Conservation (phyloP, 1,284 basidiomycete species). For the Volvariella surrecta region DNA sequence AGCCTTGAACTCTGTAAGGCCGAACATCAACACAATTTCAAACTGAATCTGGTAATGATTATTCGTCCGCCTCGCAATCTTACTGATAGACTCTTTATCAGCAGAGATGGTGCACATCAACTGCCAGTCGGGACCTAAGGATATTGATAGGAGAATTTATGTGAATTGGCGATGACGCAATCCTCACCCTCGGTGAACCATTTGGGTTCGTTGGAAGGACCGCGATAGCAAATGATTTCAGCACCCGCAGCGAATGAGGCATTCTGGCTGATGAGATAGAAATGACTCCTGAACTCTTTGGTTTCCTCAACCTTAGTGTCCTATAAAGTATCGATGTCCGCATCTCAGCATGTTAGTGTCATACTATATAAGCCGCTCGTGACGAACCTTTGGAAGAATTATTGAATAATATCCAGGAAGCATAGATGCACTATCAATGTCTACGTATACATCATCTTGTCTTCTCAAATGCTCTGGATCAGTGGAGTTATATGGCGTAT, state of each 20-base stretch:
- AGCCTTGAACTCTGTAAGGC: conserved; percentile 22
- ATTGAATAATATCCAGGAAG: neutral
- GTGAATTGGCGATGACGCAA: neutral
- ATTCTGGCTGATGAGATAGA: neutral
- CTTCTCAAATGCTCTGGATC: neutral
- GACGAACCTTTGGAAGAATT: conserved; percentile 1
- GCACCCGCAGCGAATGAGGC: neutral
- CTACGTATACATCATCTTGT: neutral
- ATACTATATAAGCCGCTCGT: neutral
- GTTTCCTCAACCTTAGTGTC: neutral
- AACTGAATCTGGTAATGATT: conserved; percentile 27
- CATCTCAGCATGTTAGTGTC: neutral
- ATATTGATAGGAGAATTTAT: neutral
- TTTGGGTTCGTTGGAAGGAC: neutral
- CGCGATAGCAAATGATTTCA: neutral
- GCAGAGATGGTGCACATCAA: conserved; percentile 29
- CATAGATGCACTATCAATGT: neutral
- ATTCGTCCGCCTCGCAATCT: conserved; percentile 10
- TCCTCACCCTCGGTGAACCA: neutral
- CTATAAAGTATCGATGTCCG: neutral
- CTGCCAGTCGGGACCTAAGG: neutral
- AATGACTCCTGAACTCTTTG: neutral
- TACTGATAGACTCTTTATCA: conserved; percentile 23
- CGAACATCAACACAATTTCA: conserved; percentile 35
- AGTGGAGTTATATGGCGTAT: neutral